These are phyloP conservation scores for Phytophthora sojae DNA, from an alignment of 352 stramenopile genomes.

Conservation along the genomic window DNA sequence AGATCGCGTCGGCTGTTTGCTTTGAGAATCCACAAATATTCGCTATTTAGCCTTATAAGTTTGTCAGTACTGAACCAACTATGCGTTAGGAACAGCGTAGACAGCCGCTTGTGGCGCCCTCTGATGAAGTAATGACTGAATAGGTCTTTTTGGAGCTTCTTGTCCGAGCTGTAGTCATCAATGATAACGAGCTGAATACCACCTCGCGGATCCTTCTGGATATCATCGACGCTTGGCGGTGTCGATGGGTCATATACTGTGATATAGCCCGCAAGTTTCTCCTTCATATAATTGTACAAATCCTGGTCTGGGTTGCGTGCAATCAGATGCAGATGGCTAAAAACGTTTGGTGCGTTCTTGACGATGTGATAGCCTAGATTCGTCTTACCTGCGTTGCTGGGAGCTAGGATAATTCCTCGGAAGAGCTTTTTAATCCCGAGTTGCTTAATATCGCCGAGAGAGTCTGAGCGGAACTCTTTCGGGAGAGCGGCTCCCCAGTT, in stretches of 20 bases:
- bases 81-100: neutral
- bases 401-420: too few relatives aligned
- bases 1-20: neutral
- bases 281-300: too few relatives aligned
- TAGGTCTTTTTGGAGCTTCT: neutral
- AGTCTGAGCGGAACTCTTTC: neutral
- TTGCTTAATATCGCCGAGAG: too few relatives aligned
- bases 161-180: slow-evolving; percentile 21
- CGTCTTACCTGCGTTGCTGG: too few relatives aligned
- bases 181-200: slow-evolving; percentile 27
- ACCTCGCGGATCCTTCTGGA: slow-evolving; percentile 1
- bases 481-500: neutral
- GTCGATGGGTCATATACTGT: neutral
- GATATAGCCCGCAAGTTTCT: neutral
- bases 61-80: neutral
- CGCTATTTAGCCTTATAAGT: neutral
- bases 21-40: neutral
- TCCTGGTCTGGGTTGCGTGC: too few relatives aligned
- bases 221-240: too few relatives aligned
- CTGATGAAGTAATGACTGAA: neutral
- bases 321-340: too few relatives aligned
- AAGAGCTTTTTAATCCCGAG: too few relatives aligned
- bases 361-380: too few relatives aligned
- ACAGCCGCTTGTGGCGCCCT: neutral
- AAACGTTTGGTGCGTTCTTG: too few relatives aligned